These are phyloP conservation scores for Graphilbum fragrans DNA, from an alignment of 2,329 filamentous ascomycete genomes.

Conservation along the genomic window DNA sequence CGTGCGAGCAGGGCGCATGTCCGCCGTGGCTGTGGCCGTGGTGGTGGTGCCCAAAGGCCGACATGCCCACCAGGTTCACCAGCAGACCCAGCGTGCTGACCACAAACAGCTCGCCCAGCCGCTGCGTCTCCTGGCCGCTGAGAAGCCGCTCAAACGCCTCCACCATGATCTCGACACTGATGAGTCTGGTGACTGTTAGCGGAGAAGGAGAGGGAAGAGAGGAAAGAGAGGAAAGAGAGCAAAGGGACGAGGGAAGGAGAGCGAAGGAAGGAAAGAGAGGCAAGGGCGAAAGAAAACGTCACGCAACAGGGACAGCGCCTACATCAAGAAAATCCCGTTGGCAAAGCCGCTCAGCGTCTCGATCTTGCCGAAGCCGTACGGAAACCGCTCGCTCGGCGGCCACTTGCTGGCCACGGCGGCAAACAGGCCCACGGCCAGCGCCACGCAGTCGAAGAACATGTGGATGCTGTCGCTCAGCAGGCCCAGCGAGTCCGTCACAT, in stretches of 20 bases:
- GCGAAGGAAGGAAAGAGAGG: no score
- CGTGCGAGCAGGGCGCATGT: conserved; percentile 23
- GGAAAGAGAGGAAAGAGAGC: no score
- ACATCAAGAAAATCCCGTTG: conserved; percentile 91
- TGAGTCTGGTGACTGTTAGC: no score
- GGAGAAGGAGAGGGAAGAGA: no score
- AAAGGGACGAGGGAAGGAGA: no score
- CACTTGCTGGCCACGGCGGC: conserved; percentile 95
- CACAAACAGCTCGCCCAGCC: conserved; percentile 74
- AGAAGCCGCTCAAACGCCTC: conserved; percentile 83
- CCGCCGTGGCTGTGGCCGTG: conserved; percentile 21
- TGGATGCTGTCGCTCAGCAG: conserved; percentile 97
- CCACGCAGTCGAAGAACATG: conserved; percentile 98
- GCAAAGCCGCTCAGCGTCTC: conserved; percentile 93
- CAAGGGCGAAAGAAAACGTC: neutral
- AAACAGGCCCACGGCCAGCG: conserved; percentile 77
- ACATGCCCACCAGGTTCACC: conserved; percentile 87
- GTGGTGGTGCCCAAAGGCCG: conserved; percentile 63
- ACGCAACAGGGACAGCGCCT: conserved; percentile 17
- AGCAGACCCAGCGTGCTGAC: conserved; percentile 78
- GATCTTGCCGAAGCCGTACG: conserved; percentile 93
- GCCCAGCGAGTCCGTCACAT: conserved; percentile 82
- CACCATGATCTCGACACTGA: conserved; percentile 91
- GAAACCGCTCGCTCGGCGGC: conserved; percentile 79
- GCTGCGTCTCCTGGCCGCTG: conserved; percentile 71